These are phyloP conservation scores for Macrocystidia cucumis DNA, from an alignment of 1,284 basidiomycete species.

Conservation along the genomic window DNA sequence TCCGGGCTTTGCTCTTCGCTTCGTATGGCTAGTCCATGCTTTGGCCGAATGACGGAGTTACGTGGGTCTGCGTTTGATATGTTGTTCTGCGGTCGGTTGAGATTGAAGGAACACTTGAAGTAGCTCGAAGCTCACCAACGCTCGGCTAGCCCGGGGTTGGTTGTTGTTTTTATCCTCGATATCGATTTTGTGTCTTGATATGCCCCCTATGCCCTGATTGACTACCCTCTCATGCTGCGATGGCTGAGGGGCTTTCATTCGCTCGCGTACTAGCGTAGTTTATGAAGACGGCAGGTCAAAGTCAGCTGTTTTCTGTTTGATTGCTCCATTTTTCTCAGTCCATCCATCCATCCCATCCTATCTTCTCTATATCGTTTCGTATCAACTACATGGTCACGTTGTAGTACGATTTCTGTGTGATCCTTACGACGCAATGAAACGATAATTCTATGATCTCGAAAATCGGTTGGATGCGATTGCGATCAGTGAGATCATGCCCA, in stretches of 20 bases:
- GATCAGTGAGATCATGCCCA: too few species aligned
- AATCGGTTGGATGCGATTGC: slow-evolving; percentile 8
- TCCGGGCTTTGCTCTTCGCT: too few species aligned
- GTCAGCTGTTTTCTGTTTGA: slow-evolving; percentile 7
- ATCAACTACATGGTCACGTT: slow-evolving; percentile 22
- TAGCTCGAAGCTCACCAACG: slow-evolving; percentile 19
- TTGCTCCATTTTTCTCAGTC: slow-evolving; percentile 8
- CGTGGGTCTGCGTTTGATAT: slow-evolving; percentile 8
- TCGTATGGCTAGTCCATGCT: slow-evolving; percentile 9
- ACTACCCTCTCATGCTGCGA: slow-evolving; percentile 9
- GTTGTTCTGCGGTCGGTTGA: slow-evolving; percentile 8
- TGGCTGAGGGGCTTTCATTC: slow-evolving; percentile 14
- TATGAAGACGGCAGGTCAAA: slow-evolving; percentile 11
- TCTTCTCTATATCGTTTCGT: slow-evolving; percentile 20
- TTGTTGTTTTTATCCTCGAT: slow-evolving; percentile 8
- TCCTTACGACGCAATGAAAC: slow-evolving; percentile 31
- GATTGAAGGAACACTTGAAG: slow-evolving; percentile 13
- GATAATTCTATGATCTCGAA: slow-evolving; percentile 11
- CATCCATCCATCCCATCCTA: slow-evolving; percentile 12
- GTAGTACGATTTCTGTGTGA: slow-evolving; percentile 33
- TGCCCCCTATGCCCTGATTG: slow-evolving; percentile 16
- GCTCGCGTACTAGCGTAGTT: slow-evolving; percentile 9
- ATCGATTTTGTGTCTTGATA: slow-evolving; percentile 12
- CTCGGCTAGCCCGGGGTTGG: slow-evolving; percentile 12
- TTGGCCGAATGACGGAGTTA: slow-evolving; percentile 7